Conservation (phyloP, 768 basidiomycete species). For the Gymnopilus dilepis region DNA sequence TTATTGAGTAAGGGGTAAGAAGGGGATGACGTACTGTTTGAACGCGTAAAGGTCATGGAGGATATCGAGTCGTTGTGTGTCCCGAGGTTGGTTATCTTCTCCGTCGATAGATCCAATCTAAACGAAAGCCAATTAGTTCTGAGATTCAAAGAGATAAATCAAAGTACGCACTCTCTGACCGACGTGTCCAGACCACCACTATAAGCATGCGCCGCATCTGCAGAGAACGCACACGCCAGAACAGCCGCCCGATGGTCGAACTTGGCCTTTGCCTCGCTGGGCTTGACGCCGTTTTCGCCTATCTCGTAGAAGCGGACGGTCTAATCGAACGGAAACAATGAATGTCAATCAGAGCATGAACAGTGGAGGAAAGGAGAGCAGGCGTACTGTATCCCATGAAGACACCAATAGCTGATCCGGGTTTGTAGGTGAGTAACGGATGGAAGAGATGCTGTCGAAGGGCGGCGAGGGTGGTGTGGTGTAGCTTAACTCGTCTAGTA, state of each 20-base stretch:
- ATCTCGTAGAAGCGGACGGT: slow-evolving; percentile 57
- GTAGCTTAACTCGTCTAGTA: slow-evolving; percentile 31
- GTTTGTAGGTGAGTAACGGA: slow-evolving; percentile 81
- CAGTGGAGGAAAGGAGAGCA: slow-evolving; percentile 12
- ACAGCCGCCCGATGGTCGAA: slow-evolving; percentile 91
- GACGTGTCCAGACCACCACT: slow-evolving; percentile 89
- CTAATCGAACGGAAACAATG: slow-evolving; percentile 20
- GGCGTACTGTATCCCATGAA: slow-evolving; percentile 83
- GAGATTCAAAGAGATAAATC: neutral
- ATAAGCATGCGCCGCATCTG: slow-evolving; percentile 69
- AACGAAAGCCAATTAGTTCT: neutral
- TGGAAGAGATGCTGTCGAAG: slow-evolving; percentile 82
- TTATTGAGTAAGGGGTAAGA: neutral
- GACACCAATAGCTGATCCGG: slow-evolving; percentile 82
- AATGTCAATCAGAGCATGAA: neutral
- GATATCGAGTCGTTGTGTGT: slow-evolving; percentile 84
- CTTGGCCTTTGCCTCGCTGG: slow-evolving; percentile 75
- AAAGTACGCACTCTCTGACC: slow-evolving; percentile 61
- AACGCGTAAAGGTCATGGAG: slow-evolving; percentile 70
- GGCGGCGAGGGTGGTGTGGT: slow-evolving; percentile 59
- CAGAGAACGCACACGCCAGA: slow-evolving; percentile 76
- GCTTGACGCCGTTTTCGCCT: slow-evolving; percentile 60
- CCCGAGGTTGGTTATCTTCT: slow-evolving; percentile 76
- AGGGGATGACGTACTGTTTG: slow-evolving; percentile 56
- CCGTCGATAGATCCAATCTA: slow-evolving; percentile 80